Base-by-base conservation (phyloP, 495 filamentous ascomycete genomes). In the Aspergillus olivimuriae region DNA sequence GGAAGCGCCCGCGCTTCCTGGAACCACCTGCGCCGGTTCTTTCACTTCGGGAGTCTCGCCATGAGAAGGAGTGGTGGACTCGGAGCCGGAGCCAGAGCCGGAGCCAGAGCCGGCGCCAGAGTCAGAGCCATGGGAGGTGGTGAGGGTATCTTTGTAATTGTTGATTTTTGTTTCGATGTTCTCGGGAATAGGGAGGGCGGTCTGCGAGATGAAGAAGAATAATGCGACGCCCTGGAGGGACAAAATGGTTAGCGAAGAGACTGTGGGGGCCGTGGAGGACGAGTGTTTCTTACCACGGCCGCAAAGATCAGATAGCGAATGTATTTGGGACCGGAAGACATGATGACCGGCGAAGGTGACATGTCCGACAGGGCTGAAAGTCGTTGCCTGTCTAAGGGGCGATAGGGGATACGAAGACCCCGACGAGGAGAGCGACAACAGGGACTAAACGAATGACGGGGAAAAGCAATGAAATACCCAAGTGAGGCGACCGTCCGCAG, bases 271-370 rank as follows among this genome's bases (percentile, higher is more conserved):
- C 34, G 17, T 28, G 21, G 11, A 23, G 11, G 19, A 3, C 7
- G 23, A 23, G 7, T 34, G 6, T 38, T 34, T 72, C 86, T 60
- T 69, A 97, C 92, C 52, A 94, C 81, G 56, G 87, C 78, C 44
- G 89, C 84, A 53, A 96, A 79, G 46, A 95, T 67, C 51, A 95
- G 81, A 68, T 97, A 96, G 61, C 94, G 87, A 60, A 91, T 60
- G 62, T 86, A 85, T 65, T 81, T 79, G 47, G 76, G 77, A 45
- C 80, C 73, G 30, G 80, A 68, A 51, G 81, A 78, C 84, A 89
- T 89, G 48, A 38, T 73, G 62, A 28, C 24, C 6, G 24, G 5
- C 11, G 11, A 28, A 5, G 11, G 24, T 5, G 24, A 6, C 24
- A 11, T 6, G 24, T 11, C 24, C 5, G 24, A 28, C 11, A 5